Conservation (phyloP, 352 stramenopile genomes). For the Globisporangium cystogenes region DNA sequence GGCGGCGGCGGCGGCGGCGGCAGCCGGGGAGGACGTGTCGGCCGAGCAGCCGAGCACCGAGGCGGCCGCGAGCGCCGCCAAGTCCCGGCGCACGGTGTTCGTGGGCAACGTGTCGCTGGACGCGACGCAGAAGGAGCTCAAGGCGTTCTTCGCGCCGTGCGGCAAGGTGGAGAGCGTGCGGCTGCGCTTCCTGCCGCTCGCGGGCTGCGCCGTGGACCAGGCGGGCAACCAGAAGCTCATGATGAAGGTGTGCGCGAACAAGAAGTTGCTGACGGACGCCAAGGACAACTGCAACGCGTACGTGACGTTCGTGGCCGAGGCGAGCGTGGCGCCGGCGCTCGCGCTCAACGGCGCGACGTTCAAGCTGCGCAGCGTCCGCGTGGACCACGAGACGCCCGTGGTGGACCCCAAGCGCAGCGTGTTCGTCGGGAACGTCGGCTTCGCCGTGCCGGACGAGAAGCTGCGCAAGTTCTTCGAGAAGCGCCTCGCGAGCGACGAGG, state of each 20-base stretch:
- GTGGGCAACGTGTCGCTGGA: conserved; percentile 91
- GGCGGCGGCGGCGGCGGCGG: conserved; percentile 2
- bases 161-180: conserved; percentile 85
- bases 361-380: conserved; percentile 54
- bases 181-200: conserved; percentile 82
- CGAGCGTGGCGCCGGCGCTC: conserved; percentile 57
- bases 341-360: conserved; percentile 68
- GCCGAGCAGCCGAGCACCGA: conserved; percentile 1
- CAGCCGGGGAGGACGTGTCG: conserved; percentile 5
- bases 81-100: conserved; percentile 83
- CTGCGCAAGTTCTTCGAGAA: conserved; percentile 69
- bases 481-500: conserved; percentile 61
- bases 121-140: conserved; percentile 73
- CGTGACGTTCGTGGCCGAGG: conserved; percentile 72
- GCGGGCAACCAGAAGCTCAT: conserved; percentile 89
- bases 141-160: conserved; percentile 76
- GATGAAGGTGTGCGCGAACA: conserved; percentile 89
- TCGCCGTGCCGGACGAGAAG: conserved; percentile 78
- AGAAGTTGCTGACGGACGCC: conserved; percentile 78
- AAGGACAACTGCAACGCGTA: conserved; percentile 92
- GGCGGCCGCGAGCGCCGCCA: conserved; percentile 28
- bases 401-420: conserved; percentile 81
- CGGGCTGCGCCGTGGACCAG: conserved; percentile 78
- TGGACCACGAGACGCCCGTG: conserved; percentile 52
- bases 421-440: conserved; percentile 90